Evolutionary conservation across 148 eudicot species (phyloP), one percentile per base, ranked within the genome.

Genomic region (Spergularia marina): DNA sequence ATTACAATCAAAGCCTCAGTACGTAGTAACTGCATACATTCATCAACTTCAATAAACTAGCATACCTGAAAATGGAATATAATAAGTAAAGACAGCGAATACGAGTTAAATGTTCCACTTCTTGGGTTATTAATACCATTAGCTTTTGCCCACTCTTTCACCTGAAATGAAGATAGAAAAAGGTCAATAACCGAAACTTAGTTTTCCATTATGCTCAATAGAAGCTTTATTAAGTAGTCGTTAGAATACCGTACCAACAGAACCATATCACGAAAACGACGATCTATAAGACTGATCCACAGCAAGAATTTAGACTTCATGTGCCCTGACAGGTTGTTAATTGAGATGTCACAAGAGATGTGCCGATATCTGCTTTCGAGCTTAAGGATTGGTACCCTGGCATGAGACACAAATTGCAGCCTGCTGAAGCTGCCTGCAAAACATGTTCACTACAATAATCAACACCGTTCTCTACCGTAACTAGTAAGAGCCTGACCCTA

Each of bases 101-200:
- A 96, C 40, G 99, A 96, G 74, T 96, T 92, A 17, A 92, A 77
- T 54, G 94, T 81, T 75, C 99, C 99, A 71, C 79, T 71, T 85
- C 83, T 89, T 62, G 99, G 76, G 76, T 88, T 91, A 78, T 92
- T 89, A 63, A 92, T 91, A 80, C 78, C 78, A 72, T 88, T 87
- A 41, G 97, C 87, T 76, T 89, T 95, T 78, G 99, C 99, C 99
- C 99, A 95, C 82, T 92, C 99, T 81, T 96, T 96, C 63, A 96
- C 94, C 99, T 96, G 87, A 84, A 81, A 15, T 15, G 10, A 53
- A 70, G 5, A 53, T 5, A 8, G 65, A 17, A 87, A 56, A 69
- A 20, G 64, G 58, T 71, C 59, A 39, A 73, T 21, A 34, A 53
- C 76, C 76, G 34, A 74, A 75, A 63, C 74, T 55, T 59, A 1